Evolutionary conservation across 2,329 filamentous ascomycete species (phyloP).

Genomic region (Coleophoma crateriformis): DNA sequence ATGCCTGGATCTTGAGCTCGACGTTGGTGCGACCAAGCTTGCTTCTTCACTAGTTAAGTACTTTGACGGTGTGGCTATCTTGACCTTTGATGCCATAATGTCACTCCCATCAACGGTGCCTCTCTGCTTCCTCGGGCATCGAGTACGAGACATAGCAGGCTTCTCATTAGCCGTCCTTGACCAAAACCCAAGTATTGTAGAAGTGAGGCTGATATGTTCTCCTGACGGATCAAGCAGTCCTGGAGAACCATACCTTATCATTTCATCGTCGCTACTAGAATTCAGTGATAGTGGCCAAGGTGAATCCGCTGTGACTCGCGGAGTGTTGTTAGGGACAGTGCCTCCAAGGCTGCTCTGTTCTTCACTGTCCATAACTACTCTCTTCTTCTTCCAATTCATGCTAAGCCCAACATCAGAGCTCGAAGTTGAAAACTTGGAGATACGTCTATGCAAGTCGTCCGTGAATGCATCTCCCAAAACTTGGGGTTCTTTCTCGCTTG

Average conservation of each 20-base stretch:
- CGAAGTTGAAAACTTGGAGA: too few relatives aligned
- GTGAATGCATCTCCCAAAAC: too few relatives aligned
- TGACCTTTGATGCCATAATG: neutral
- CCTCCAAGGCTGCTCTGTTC: too few relatives aligned
- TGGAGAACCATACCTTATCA: too few relatives aligned
- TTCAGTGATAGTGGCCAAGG: neutral
- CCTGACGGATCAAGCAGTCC: neutral
- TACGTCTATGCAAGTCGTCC: too few relatives aligned
- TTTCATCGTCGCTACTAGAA: too few relatives aligned
- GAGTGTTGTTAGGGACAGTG: too few relatives aligned
- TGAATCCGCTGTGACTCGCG: neutral
- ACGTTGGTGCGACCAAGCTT: neutral
- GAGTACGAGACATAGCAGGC: neutral
- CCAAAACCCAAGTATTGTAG: neutral
- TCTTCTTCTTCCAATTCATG: too few relatives aligned
- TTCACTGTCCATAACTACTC: too few relatives aligned
- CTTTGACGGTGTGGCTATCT: too few relatives aligned
- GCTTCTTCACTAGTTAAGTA: neutral
- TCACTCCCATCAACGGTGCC: neutral
- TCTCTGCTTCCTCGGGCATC: neutral
- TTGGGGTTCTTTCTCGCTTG: too few relatives aligned
- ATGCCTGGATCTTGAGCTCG: neutral
- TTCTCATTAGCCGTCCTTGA: neutral
- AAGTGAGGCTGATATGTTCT: neutral
- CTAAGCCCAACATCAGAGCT: too few relatives aligned